These are phyloP conservation scores for Hyaloscypha bicolor DNA, from an alignment of 495 filamentous ascomycete genomes.

Conservation along the genomic window DNA sequence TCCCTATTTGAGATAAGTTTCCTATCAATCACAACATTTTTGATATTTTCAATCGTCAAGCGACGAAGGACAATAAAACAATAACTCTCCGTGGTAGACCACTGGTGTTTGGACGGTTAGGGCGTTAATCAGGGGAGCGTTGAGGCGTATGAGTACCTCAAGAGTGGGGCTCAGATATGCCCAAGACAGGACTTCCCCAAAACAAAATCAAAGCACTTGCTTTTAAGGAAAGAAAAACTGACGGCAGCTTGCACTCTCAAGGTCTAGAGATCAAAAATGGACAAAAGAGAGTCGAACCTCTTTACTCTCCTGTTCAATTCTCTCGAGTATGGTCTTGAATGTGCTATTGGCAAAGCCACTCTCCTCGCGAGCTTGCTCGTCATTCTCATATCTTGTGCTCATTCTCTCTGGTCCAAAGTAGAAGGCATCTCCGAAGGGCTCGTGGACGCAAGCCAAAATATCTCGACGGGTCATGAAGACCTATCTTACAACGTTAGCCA, in stretches of 20 bases:
- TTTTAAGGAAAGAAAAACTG: slow-evolving; percentile 1
- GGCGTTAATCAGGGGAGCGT: neutral
- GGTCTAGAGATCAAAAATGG: neutral
- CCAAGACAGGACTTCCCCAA: neutral
- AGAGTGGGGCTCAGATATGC: neutral
- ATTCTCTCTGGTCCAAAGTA: slow-evolving; percentile 93
- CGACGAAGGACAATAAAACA: neutral
- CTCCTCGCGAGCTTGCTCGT: slow-evolving; percentile 65
- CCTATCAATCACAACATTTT: slow-evolving; percentile 12
- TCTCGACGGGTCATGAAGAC: slow-evolving; percentile 94
- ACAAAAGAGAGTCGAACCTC: slow-evolving; percentile 52
- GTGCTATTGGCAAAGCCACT: slow-evolving; percentile 79
- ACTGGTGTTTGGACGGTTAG: neutral
- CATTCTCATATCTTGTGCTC: slow-evolving; percentile 70
- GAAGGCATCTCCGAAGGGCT: slow-evolving; percentile 95
- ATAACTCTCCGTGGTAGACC: neutral
- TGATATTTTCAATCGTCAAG: neutral
- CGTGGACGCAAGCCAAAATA: slow-evolving; percentile 80
- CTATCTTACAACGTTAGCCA: slow-evolving; percentile 43
- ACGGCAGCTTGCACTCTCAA: neutral
- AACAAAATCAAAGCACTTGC: slow-evolving; percentile 8
- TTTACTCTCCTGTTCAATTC: slow-evolving; percentile 64
- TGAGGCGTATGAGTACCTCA: neutral
- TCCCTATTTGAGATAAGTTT: slow-evolving; percentile 46
- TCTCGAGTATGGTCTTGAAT: slow-evolving; percentile 73